These are phyloP conservation scores for Casuarina cunninghamiana DNA, from an alignment of 306 rosid genomes.

Conservation along the genomic window DNA sequence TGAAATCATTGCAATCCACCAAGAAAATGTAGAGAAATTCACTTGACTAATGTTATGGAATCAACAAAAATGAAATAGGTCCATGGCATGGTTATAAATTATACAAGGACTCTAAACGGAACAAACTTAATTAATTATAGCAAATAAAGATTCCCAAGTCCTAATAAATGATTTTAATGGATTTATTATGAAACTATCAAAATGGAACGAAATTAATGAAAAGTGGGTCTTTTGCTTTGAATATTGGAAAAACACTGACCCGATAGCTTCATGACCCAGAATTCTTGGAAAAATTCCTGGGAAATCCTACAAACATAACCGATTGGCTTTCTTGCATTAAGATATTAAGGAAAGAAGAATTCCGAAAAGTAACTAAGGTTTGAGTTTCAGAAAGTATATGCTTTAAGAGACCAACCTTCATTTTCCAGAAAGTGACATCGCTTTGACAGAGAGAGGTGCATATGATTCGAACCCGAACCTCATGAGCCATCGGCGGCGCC, in stretches of 20 bases:
- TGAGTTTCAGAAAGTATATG: background rate
- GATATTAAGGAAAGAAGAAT: background rate
- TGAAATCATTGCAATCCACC: no score
- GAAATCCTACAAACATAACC: constrained; percentile 42
- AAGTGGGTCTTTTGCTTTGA: background rate
- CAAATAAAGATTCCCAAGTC: no score
- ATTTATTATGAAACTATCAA: no score
- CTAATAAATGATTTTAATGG: no score
- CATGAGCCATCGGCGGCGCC: constrained; percentile 78
- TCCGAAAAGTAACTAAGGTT: background rate
- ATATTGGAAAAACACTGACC: constrained; percentile 42
- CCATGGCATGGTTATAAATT: no score
- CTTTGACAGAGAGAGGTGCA: constrained; percentile 80
- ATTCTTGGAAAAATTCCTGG: constrained; percentile 73
- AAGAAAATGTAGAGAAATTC: no score
- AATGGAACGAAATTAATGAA: no score
- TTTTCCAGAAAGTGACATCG: constrained; percentile 73
- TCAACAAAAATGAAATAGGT: no score
- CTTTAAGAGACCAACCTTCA: constrained; percentile 46
- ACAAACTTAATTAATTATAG: no score
- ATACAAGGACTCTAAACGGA: no score
- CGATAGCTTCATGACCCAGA: constrained; percentile 87
- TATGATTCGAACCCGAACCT: constrained; percentile 64
- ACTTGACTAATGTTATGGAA: no score
- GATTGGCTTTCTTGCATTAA: background rate